phyloP scores from a whole-genome alignment of 2,329 filamentous ascomycete species.

The Didymella exigua region DNA sequence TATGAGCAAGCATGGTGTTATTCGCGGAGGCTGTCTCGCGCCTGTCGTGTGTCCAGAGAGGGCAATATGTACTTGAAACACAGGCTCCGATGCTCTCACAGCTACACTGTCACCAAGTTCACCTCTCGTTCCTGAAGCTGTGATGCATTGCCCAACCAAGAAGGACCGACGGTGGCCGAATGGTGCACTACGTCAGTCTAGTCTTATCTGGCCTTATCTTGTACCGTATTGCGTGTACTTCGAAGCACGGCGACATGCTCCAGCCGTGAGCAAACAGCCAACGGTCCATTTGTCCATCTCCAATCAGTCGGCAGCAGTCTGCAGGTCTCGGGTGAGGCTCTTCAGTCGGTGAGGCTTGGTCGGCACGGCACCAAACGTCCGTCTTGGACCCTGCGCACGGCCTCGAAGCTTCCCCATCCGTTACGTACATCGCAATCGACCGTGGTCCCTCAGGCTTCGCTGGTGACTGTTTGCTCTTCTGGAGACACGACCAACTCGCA shows the following conservation, averaged over 20 bases:
- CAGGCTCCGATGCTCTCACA: not conserved
- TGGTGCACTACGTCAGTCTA: slow-evolving; percentile 13
- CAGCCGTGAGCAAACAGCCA: not conserved
- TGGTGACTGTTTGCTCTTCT: not conserved
- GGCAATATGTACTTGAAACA: not conserved
- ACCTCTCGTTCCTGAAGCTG: not conserved
- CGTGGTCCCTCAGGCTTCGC: slow-evolving; percentile 4
- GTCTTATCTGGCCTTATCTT: slow-evolving; percentile 36
- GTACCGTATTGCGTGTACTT: slow-evolving; percentile 1
- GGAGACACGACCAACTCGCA: not conserved
- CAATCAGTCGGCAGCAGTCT: slow-evolving; percentile 1
- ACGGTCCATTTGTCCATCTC: not conserved
- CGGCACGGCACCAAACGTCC: slow-evolving; percentile 5
- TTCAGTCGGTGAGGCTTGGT: slow-evolving; percentile 4
- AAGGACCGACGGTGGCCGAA: slow-evolving; percentile 3
- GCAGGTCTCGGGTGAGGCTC: slow-evolving; percentile 4
- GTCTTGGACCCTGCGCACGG: slow-evolving; percentile 17
- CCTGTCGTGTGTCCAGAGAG: not conserved
- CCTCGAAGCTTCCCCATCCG: slow-evolving; percentile 3
- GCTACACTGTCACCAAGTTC: not conserved
- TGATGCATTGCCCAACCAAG: not conserved
- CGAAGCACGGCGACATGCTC: slow-evolving; percentile 5
- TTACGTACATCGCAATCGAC: slow-evolving; percentile 14
- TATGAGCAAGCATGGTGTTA: slow-evolving; percentile 8
- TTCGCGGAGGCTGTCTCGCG: not conserved